Evolutionary conservation across 148 eudicot species (phyloP).

Genomic region (Drosera capensis): DNA sequence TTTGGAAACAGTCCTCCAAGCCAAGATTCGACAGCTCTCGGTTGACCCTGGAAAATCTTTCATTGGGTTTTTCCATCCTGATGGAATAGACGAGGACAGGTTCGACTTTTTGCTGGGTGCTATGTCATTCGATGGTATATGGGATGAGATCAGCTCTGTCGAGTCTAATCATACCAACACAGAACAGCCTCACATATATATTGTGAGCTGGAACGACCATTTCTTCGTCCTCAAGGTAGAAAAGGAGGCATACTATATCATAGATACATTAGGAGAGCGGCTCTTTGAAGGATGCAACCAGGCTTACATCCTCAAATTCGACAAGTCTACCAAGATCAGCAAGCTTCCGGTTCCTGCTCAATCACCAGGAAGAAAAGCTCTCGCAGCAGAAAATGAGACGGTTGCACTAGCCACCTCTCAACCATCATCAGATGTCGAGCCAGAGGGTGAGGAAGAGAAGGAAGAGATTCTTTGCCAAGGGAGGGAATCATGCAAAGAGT

Average conservation of each 20-base stretch:
- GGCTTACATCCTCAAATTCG: slow-evolving; percentile 61
- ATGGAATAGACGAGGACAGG: slow-evolving; percentile 50
- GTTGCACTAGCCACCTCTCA: neutral
- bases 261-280: slow-evolving; percentile 65
- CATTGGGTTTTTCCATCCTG: slow-evolving; percentile 79
- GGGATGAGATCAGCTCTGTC: slow-evolving; percentile 52
- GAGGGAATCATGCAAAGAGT: slow-evolving; percentile 82
- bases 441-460: slow-evolving; percentile 8
- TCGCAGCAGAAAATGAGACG: neutral
- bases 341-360: slow-evolving; percentile 19
- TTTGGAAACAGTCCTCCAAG: slow-evolving; percentile 70
- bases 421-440: slow-evolving; percentile 4
- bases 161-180: slow-evolving; percentile 12
- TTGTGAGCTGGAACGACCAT: slow-evolving; percentile 78
- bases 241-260: slow-evolving; percentile 42
- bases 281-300: slow-evolving; percentile 63
- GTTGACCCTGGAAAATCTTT: slow-evolving; percentile 67
- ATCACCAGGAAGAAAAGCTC: slow-evolving; percentile 1
- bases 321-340: slow-evolving; percentile 29
- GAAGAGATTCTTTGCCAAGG: slow-evolving; percentile 48
- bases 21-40: slow-evolving; percentile 58
- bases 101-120: slow-evolving; percentile 79
- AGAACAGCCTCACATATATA: slow-evolving; percentile 34
- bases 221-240: slow-evolving; percentile 69
- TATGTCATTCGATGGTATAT: slow-evolving; percentile 80